Percentiles rank a stretch among this genome's conserved stretches.
Conservation (phyloP, 257 asterid species). For the Solanum chmielewskii region DNA sequence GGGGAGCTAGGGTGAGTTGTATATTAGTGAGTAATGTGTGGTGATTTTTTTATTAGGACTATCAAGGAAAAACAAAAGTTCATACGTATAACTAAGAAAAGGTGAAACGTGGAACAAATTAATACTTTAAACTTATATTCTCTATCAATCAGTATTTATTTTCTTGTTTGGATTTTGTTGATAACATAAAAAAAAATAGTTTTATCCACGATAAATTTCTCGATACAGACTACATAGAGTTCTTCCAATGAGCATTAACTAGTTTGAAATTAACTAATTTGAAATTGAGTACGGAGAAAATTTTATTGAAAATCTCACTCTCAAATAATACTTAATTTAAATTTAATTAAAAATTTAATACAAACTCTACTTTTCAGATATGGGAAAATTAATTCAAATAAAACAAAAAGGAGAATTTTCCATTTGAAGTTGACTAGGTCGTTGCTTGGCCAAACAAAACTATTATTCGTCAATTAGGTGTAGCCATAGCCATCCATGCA, state of each 20-base stretch:
- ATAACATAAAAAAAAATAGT: not conserved
- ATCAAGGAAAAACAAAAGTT: not conserved
- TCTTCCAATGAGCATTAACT: not conserved
- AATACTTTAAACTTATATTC: not conserved
- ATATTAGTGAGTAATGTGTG: not conserved
- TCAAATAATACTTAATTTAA: no score
- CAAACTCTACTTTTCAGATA: rapidly evolving
- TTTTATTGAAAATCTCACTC: not conserved
- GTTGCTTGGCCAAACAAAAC: not conserved
- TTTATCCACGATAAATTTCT: not conserved
- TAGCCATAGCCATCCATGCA: not conserved
- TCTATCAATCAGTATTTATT: not conserved
- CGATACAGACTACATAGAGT: not conserved
- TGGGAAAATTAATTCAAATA: not conserved
- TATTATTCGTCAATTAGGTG: not conserved
- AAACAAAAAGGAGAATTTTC: not conserved
- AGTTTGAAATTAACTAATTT: not conserved
- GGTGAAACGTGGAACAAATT: not conserved
- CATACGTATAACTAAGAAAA: not conserved
- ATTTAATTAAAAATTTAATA: no score
- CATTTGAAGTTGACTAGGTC: not conserved
- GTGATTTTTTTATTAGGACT: not conserved
- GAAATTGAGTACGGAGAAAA: not conserved
- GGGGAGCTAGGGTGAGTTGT: not conserved
- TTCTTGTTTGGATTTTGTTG: not conserved